Percentiles rank a stretch among this genome's conserved stretches.
phyloP scores from a whole-genome alignment of 352 stramenopile species.

The Phytophthora idaei region DNA sequence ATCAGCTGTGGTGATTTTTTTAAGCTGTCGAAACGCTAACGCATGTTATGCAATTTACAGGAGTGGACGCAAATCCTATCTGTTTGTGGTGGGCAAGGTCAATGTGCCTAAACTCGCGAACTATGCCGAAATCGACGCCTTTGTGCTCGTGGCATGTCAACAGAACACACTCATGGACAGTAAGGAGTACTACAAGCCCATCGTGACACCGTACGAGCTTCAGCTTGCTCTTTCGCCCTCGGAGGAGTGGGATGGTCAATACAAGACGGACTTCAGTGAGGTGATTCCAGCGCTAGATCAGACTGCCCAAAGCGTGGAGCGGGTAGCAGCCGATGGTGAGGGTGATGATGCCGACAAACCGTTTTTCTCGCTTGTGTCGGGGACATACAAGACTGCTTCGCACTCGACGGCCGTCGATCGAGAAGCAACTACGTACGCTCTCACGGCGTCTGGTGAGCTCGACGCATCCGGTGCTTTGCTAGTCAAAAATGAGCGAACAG shows the following conservation, averaged over 20 bases:
- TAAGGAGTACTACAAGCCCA: conserved; percentile 92
- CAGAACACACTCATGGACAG: conserved; percentile 95
- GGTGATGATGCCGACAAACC: conserved; percentile 64
- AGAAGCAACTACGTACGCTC: conserved; percentile 26
- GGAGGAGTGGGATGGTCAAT: conserved; percentile 90
- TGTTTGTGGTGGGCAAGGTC: conserved; percentile 97
- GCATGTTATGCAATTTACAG: conserved; percentile 38
- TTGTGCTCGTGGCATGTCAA: conserved; percentile 95
- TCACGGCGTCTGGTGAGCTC: conserved; percentile 33
- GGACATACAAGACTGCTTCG: conserved; percentile 67
- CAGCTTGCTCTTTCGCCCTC: conserved; percentile 90
- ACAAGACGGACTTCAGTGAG: conserved; percentile 86
- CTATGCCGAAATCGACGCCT: conserved; percentile 97
- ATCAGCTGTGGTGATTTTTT: neutral
- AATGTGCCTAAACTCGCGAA: conserved; percentile 98
- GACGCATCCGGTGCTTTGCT: conserved; percentile 54
- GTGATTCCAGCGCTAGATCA: conserved; percentile 66
- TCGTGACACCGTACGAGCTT: conserved; percentile 95
- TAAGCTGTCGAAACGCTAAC: conserved; percentile 5
- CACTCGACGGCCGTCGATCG: conserved; percentile 16
- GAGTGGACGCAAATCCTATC: conserved; percentile 94
- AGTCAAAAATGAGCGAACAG: conserved; percentile 53
- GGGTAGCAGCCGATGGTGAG: conserved; percentile 17
- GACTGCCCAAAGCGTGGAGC: conserved; percentile 44
- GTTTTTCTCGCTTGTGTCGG: conserved; percentile 84